Conservation (phyloP, 129 eudicot species). For the Saposhnikovia divaricata region DNA sequence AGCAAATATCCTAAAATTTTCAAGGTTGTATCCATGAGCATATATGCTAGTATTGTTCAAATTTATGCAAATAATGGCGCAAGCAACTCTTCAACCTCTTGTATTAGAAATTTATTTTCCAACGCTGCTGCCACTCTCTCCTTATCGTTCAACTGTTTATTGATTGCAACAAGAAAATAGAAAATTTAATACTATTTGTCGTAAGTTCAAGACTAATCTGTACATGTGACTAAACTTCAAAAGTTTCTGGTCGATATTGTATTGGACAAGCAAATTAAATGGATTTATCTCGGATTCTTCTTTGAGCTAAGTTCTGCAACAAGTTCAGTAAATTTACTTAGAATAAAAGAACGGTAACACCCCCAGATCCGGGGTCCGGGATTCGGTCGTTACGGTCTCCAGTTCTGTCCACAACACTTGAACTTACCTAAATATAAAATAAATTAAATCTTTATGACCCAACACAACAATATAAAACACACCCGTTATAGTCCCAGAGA, state of each 20-base stretch:
- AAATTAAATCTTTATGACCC: too few relatives aligned
- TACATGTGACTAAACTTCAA: not conserved
- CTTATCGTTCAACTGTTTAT: not conserved
- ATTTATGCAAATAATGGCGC: too few relatives aligned
- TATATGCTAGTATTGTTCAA: too few relatives aligned
- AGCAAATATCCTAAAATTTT: too few relatives aligned
- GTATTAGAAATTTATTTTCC: not conserved
- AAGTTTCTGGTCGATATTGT: not conserved
- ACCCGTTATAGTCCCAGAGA: too few relatives aligned
- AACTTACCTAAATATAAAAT: too few relatives aligned
- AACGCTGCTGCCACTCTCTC: not conserved
- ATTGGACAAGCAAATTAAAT: not conserved
- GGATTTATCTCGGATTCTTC: not conserved
- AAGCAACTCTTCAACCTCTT: not conserved
- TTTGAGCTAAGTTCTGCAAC: not conserved
- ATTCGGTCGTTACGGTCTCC: too few relatives aligned
- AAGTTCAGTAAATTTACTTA: not conserved
- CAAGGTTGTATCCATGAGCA: too few relatives aligned
- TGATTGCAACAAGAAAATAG: not conserved
- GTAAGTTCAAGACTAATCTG: not conserved
- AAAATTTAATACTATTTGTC: too few relatives aligned
- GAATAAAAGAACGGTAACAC: conserved; percentile 3
- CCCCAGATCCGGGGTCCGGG: too few relatives aligned
- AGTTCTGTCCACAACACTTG: too few relatives aligned
- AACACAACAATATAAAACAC: too few relatives aligned